A percentile compares a stretch with the other conserved stretches of the same genome.
These are phyloP conservation scores for Myxozyma monticola DNA, from an alignment of 805 yeast genomes.

Conservation along the genomic window DNA sequence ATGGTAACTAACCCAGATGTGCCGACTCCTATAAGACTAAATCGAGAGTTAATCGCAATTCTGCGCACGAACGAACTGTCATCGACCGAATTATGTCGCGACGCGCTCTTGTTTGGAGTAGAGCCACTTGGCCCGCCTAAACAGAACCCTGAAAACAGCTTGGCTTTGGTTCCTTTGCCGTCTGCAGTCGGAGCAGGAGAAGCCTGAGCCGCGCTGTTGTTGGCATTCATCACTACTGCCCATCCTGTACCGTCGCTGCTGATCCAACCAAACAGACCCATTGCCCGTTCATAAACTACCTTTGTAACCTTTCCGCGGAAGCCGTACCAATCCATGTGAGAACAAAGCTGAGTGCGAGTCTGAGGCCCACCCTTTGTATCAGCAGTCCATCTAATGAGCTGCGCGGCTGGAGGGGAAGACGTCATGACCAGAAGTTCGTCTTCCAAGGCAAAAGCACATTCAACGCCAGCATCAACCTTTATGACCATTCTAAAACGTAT, in stretches of 20 bases:
- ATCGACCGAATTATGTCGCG: conserved; percentile 4
- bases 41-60: conserved; percentile 45
- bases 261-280: conserved; percentile 38
- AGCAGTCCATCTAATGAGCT: conserved; percentile 28
- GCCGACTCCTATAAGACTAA: conserved; percentile 45
- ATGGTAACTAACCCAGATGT: conserved; percentile 37
- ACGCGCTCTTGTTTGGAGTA: not conserved
- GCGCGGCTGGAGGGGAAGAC: conserved; percentile 29
- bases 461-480: conserved; percentile 38
- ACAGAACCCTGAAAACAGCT: conserved; percentile 21
- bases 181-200: not conserved
- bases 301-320: conserved; percentile 27
- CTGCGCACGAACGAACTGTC: conserved; percentile 23
- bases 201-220: not conserved
- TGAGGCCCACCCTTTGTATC: conserved; percentile 26
- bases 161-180: not conserved
- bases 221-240: conserved; percentile 23
- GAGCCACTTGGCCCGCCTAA: not conserved
- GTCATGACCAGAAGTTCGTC: conserved; percentile 29
- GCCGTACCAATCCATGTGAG: conserved; percentile 34
- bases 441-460: conserved; percentile 29
- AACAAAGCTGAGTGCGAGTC: conserved; percentile 30
- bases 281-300: conserved; percentile 35
- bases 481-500: conserved; percentile 35
- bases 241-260: conserved; percentile 35